phyloP scores from a whole-genome alignment of 768 basidiomycete genomes.

The Lyophyllum decastes region DNA sequence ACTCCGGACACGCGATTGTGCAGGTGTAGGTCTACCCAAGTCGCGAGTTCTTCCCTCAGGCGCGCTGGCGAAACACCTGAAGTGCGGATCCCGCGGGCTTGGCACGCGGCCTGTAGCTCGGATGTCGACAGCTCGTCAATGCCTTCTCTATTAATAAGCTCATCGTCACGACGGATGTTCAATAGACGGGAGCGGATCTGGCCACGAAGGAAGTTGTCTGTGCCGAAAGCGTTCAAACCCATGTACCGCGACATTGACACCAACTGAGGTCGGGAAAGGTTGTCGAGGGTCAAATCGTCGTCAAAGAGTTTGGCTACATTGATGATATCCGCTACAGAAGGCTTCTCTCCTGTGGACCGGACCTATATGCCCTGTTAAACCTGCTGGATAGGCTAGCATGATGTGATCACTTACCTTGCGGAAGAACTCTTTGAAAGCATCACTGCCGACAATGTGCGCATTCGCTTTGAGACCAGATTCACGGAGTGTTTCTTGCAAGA shows the following conservation, averaged over 20 bases:
- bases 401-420: slow-evolving; percentile 68
- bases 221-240: slow-evolving; percentile 98
- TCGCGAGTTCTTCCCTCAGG: slow-evolving; percentile 84
- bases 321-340: slow-evolving; percentile 85
- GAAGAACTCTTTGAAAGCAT: slow-evolving; percentile 99
- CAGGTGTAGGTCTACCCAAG: slow-evolving; percentile 93
- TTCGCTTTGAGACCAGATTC: slow-evolving; percentile 93
- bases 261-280: slow-evolving; percentile 95
- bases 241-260: slow-evolving; percentile 98
- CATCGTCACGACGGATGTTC: slow-evolving; percentile 88
- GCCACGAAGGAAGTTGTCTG: slow-evolving; percentile 96
- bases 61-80: slow-evolving; percentile 84
- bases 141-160: slow-evolving; percentile 88
- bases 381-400: background rate
- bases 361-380: slow-evolving; percentile 44
- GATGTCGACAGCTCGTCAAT: slow-evolving; percentile 88
- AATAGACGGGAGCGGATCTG: slow-evolving; percentile 83
- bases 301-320: slow-evolving; percentile 97
- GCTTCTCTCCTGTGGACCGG: slow-evolving; percentile 93
- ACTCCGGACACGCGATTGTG: slow-evolving; percentile 92
- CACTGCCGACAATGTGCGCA: slow-evolving; percentile 89
- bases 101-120: slow-evolving; percentile 91
- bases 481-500: slow-evolving; percentile 94
- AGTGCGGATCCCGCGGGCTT: slow-evolving; percentile 92
- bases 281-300: slow-evolving; percentile 97